phyloP scores from a whole-genome alignment of 352 stramenopile genomes.

The Paralagenidium karlingii region DNA sequence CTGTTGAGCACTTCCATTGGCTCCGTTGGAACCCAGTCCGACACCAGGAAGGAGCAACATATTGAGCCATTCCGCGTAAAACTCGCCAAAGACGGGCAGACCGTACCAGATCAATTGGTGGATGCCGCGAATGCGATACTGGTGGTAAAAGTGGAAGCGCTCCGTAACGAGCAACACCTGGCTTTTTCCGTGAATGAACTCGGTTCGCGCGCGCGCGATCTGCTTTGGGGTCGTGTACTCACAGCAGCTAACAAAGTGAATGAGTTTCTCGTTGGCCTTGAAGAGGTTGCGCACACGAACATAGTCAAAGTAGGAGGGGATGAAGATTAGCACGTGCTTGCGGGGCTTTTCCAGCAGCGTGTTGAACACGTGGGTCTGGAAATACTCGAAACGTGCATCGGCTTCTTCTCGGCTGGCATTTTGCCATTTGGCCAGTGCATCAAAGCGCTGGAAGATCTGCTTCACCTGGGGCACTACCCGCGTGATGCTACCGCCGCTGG shows the following conservation, averaged over 20 bases:
- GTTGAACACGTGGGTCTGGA: constrained; percentile 64
- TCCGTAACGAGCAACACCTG: constrained; percentile 76
- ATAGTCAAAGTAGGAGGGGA: constrained; percentile 79
- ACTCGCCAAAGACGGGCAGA: constrained; percentile 42
- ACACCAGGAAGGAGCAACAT: no score
- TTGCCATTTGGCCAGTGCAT: constrained; percentile 14
- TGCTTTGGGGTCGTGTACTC: constrained; percentile 63
- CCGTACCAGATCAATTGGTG: constrained; percentile 73
- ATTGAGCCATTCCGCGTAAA: constrained; percentile 75
- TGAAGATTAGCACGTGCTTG: constrained; percentile 67
- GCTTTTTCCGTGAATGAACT: constrained; percentile 63
- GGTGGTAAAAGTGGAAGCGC: constrained; percentile 80
- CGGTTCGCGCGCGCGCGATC: constrained; percentile 49
- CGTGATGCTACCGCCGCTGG: constrained; percentile 20
- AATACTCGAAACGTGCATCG: constrained; percentile 63
- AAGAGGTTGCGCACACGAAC: constrained; percentile 81
- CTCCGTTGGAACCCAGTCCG: not conserved
- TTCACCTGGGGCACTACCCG: constrained; percentile 56
- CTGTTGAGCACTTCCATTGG: not conserved
- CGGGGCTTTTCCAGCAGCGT: constrained; percentile 49
- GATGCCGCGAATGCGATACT: constrained; percentile 68
- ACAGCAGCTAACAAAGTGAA: constrained; percentile 50
- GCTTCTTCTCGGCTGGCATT: constrained; percentile 15
- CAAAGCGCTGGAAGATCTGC: constrained; percentile 74
- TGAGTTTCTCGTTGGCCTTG: constrained; percentile 58